These are phyloP conservation scores for Pythium volutum DNA, from an alignment of 352 stramenopile species.

Conservation along the genomic window DNA sequence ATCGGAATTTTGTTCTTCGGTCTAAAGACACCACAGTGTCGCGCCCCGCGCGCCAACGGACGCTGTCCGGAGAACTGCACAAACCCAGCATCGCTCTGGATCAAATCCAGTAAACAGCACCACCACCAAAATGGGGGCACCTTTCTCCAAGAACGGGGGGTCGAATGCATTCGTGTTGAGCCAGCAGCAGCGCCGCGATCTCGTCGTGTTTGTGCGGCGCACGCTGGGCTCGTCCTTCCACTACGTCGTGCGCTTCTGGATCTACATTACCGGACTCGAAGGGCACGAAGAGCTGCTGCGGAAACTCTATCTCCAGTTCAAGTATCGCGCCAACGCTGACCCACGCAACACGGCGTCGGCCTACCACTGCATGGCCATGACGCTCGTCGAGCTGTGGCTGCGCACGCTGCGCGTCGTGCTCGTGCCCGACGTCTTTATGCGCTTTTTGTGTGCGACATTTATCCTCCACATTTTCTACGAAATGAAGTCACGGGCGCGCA, in stretches of 20 bases:
- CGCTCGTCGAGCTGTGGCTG: conserved; percentile 71
- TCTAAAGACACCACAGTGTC: background rate
- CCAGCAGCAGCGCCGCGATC: conserved; percentile 6
- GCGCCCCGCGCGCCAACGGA: too few species aligned
- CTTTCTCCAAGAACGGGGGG: conserved; percentile 15
- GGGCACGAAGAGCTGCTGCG: conserved; percentile 49
- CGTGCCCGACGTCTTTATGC: conserved; percentile 75
- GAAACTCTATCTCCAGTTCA: conserved; percentile 44
- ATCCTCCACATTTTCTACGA: conserved; percentile 81
- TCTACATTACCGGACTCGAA: conserved; percentile 75
- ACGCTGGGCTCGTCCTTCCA: conserved; percentile 36
- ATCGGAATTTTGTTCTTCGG: background rate
- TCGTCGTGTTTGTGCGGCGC: conserved; percentile 16
- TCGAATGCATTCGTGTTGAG: conserved; percentile 20
- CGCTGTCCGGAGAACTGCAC: background rate
- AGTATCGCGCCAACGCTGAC: conserved; percentile 41
- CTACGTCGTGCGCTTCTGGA: conserved; percentile 71
- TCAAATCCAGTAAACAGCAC: conserved; percentile 2
- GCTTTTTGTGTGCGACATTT: conserved; percentile 74
- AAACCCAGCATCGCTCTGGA: background rate
- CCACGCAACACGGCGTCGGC: conserved; percentile 34
- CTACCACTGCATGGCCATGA: conserved; percentile 53
- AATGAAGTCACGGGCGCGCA: conserved; percentile 39
- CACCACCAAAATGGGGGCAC: conserved; percentile 14
- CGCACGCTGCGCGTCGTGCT: conserved; percentile 63